phyloP scores from a whole-genome alignment of 2,329 filamentous ascomycete species.

The Cytospora chrysosperma region DNA sequence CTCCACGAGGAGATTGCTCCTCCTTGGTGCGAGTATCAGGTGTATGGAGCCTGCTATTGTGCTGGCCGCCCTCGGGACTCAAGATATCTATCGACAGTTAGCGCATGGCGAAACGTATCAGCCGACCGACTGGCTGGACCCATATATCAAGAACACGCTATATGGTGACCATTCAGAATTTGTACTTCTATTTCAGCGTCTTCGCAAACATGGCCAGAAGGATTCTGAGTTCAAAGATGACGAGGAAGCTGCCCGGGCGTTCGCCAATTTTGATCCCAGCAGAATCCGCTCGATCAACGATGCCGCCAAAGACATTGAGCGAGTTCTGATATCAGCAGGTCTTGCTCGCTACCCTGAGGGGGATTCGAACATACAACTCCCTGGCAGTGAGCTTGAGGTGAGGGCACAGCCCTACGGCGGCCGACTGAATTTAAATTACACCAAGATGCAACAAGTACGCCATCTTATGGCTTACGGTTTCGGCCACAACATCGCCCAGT shows the following conservation, averaged over 20 bases:
- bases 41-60: conserved; percentile 12
- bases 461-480: conserved; percentile 12
- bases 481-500: conserved; percentile 16
- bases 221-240: not conserved
- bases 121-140: not conserved
- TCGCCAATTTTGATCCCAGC: not conserved
- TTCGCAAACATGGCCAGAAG: not conserved
- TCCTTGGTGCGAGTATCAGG: not conserved
- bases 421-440: not conserved
- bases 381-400: not conserved
- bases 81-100: conserved; percentile 2
- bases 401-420: conserved; percentile 12
- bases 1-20: conserved; percentile 2
- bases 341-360: not conserved
- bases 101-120: not conserved
- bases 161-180: conserved; percentile 4
- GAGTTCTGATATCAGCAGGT: not conserved
- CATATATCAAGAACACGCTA: not conserved
- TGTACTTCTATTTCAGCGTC: not conserved
- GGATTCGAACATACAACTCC: not conserved
- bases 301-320: conserved; percentile 12
- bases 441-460: not conserved
- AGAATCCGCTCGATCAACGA: conserved; percentile 5
- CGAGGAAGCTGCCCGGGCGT: not conserved
- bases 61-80: conserved; percentile 11